Percentiles rank a stretch among this genome's conserved stretches.
Conservation (phyloP, 495 filamentous ascomycete genomes). For the Acidiella bohemica region DNA sequence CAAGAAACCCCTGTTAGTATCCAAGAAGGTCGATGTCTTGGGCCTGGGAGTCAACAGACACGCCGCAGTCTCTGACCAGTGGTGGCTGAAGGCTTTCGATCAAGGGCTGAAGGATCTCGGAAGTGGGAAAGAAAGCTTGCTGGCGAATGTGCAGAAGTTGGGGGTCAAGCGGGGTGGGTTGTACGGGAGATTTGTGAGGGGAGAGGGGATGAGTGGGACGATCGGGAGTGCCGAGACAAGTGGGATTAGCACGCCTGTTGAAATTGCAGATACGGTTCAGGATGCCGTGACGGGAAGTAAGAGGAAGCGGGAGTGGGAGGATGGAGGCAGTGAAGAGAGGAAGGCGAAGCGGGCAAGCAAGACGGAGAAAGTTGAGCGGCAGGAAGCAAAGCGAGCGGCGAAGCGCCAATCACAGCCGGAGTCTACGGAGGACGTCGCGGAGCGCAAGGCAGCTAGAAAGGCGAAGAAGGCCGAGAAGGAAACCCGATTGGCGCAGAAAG, state of each 20-base stretch:
- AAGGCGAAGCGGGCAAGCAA: too few species aligned
- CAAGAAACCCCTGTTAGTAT: constrained; percentile 29
- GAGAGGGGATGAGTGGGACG: constrained; percentile 59
- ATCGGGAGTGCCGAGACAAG: constrained; percentile 7
- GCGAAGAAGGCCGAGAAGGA: not conserved
- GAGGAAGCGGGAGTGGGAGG: too few species aligned
- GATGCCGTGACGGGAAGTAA: too few species aligned
- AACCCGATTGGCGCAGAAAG: not conserved
- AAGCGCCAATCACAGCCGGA: too few species aligned
- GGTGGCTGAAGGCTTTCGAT: constrained; percentile 33
- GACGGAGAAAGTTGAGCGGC: too few species aligned
- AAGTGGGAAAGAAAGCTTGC: constrained; percentile 24
- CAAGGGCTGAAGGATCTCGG: constrained; percentile 28
- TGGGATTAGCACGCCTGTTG: not conserved
- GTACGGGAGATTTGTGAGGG: constrained; percentile 70
- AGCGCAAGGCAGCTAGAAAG: not conserved
- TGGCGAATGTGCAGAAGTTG: constrained; percentile 23
- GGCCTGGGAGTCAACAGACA: constrained; percentile 30
- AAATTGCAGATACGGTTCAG: too few species aligned
- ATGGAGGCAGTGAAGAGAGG: too few species aligned
- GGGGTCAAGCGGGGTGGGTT: constrained; percentile 40
- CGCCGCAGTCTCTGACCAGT: constrained; percentile 26
- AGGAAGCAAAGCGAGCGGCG: too few species aligned
- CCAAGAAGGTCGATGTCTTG: constrained; percentile 28
- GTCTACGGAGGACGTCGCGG: too few species aligned